Percentiles rank a stretch among this genome's conserved stretches.
Conservation (phyloP, 2,329 filamentous ascomycete genomes). For the Colletotrichum trifolii region DNA sequence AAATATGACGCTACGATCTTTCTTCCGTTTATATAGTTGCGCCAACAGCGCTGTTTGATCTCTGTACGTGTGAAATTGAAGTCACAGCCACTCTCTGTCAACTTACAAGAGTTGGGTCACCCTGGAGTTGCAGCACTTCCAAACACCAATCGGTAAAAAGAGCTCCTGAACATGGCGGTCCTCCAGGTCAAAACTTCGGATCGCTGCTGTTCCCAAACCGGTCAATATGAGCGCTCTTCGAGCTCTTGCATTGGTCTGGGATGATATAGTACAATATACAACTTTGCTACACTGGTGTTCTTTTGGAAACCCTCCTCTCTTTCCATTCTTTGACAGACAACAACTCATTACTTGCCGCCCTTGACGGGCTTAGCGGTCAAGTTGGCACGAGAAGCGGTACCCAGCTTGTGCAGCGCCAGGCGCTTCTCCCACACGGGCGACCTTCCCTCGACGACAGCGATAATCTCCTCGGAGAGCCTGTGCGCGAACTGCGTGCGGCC, state of each 20-base stretch:
- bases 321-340: neutral
- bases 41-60: no score
- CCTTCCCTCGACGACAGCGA: slow-evolving; percentile 87
- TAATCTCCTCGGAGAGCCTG: slow-evolving; percentile 85
- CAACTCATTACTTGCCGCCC: slow-evolving; percentile 37
- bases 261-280: slow-evolving; percentile 37
- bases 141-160: no score
- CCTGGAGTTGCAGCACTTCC: no score
- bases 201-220: no score
- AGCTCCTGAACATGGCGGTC: no score
- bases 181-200: no score
- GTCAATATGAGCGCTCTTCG: neutral
- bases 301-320: neutral
- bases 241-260: slow-evolving; percentile 18
- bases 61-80: no score
- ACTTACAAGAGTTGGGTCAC: no score
- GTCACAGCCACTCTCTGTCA: no score
- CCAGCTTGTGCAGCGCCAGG: slow-evolving; percentile 81
- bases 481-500: slow-evolving; percentile 79
- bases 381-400: slow-evolving; percentile 82
- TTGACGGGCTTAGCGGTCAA: slow-evolving; percentile 54
- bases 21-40: no score
- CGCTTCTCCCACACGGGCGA: slow-evolving; percentile 88
- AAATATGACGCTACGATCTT: no score
- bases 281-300: slow-evolving; percentile 28